Percentiles rank a stretch among this genome's conserved stretches.
Conservation (phyloP, 179 eudicot species). For the Vitellaria paradoxa region DNA sequence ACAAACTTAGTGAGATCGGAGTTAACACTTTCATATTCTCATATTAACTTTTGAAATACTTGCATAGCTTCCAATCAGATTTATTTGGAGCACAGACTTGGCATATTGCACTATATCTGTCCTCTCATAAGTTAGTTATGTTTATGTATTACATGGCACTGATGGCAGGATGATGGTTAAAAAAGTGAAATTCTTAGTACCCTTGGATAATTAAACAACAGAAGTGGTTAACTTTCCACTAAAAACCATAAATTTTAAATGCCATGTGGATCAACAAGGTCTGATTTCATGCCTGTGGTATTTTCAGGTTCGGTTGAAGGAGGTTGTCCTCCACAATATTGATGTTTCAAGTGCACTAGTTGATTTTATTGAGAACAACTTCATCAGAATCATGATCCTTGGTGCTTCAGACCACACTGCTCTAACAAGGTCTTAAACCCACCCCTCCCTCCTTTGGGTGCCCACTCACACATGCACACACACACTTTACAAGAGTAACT, state of each 20-base stretch:
- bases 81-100: neutral
- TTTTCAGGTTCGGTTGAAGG: slow-evolving; percentile 51
- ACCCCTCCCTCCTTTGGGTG: neutral
- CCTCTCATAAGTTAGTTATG: neutral
- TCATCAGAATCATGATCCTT: slow-evolving; percentile 43
- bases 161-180: no score
- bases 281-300: slow-evolving; percentile 2
- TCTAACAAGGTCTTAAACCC: slow-evolving; percentile 42
- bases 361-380: slow-evolving; percentile 37
- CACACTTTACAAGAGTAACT: no score
- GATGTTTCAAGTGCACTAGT: slow-evolving; percentile 52
- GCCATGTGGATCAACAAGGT: neutral
- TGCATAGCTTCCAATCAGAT: no score
- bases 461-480: slow-evolving; percentile 1
- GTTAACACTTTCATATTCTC: no score
- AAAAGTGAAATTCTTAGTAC: no score
- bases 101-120: neutral
- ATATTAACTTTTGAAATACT: no score
- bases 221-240: neutral
- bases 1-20: no score
- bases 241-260: neutral
- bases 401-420: slow-evolving; percentile 67
- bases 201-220: neutral
- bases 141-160: no score
- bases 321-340: slow-evolving; percentile 56